Base-by-base conservation (phyloP, 176 grass and related monocot species). In the Oryza punctata region DNA sequence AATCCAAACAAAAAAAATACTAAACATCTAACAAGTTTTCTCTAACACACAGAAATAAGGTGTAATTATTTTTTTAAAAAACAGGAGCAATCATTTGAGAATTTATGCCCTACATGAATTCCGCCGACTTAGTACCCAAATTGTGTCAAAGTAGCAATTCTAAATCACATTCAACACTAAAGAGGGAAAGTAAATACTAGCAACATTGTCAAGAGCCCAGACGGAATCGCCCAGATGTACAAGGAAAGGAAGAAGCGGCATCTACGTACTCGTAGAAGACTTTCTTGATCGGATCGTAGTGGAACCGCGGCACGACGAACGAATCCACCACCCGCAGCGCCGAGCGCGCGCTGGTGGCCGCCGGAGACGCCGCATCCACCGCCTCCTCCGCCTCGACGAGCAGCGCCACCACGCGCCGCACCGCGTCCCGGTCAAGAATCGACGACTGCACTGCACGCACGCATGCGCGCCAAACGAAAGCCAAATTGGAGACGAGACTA, bases 201-300 rank as follows among this genome's bases (percentile, higher is more conserved):
- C 14, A 37, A 67, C 15, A 47, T 13, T 40, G 0, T 16, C 14
- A 63, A 75, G 0, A 75, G 37, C 9, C 16, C 7, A 41, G 29
- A 21, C 16, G 3, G 63, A 91, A 76, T 54, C 59, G 11, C 63
- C 10, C 69, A 83, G 76, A 86, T 86, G 70, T 63, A 81, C 67
- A 38, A 38, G 37, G 37, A 38, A 72, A 72, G 67, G 61, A 86
- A 74, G 44, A 60, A 47, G 30, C 30, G 3, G 64, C 28, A 27
- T 76, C 19, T 18, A 85, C 91, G 69, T 94, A 97, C 95, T 98
- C 95, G 19, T 98, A 94, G 79, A 98, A 98, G 6, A 90, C 78
- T 89, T 94, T 98, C 83, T 91, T 94, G 69, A 98, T 97, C 64
- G 92, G 75, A 63, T 97, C 95, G 52, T 89, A 94, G 75, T 74